Evolutionary conservation across 208 protist species (phyloP).

Genomic region (Balamuthia mandrillaris): DNA sequence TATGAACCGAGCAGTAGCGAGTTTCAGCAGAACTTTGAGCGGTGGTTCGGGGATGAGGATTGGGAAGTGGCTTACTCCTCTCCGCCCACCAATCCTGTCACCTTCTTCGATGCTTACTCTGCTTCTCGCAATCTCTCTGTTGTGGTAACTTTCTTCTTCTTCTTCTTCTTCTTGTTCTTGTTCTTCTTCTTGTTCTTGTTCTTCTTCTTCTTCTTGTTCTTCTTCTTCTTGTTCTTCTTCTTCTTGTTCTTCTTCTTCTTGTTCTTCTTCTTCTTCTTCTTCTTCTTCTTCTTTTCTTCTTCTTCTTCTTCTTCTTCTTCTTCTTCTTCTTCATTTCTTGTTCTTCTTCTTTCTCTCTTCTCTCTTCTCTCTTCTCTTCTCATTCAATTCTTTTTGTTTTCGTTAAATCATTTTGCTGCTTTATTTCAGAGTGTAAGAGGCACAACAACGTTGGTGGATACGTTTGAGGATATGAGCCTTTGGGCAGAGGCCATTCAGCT

Average conservation of each 20-base stretch:
- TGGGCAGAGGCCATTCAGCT: constrained; percentile 29
- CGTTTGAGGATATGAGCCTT: constrained; percentile 4
- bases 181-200: not conserved
- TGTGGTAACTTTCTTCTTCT: not conserved
- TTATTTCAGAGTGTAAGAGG: constrained; percentile 15
- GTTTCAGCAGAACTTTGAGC: constrained; percentile 3
- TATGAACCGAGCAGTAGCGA: not conserved
- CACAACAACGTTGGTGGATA: constrained; percentile 16
- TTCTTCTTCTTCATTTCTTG: not conserved
- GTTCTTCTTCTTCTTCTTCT: not conserved
- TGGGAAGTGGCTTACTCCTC: not conserved
- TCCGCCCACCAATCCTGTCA: not conserved
- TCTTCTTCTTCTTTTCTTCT: not conserved
- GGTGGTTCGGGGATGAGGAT: not conserved
- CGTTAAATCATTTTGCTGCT: too few relatives aligned
- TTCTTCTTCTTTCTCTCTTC: not conserved
- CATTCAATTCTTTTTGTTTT: not conserved
- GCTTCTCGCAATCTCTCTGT: constrained; percentile 30
- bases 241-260: not conserved
- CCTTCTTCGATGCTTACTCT: constrained; percentile 30
- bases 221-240: not conserved
- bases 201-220: not conserved
- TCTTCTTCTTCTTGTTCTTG: not conserved
- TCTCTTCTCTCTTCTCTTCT: not conserved
- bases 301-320: not conserved